These are phyloP conservation scores for Pseudogymnoascus sp. DNA, from an alignment of 2,329 filamentous ascomycete species.

Conservation along the genomic window DNA sequence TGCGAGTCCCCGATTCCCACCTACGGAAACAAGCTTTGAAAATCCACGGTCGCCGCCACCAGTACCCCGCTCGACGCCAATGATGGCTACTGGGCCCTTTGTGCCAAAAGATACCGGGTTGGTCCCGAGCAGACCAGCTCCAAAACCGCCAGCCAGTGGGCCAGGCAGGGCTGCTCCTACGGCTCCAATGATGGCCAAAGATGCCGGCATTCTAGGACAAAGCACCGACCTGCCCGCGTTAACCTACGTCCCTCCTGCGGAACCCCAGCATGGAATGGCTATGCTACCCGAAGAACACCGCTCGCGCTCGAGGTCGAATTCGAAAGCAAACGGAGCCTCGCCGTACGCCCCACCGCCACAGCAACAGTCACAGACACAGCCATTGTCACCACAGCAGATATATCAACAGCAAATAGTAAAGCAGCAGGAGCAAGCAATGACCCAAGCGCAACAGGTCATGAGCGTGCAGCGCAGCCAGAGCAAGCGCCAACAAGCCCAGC, in stretches of 20 bases:
- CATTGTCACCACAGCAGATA: slow-evolving; percentile 29
- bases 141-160: slow-evolving; percentile 68
- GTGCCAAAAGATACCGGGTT: slow-evolving; percentile 49
- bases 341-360: slow-evolving; percentile 43
- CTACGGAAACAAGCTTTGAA: slow-evolving; percentile 91
- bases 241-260: slow-evolving; percentile 25
- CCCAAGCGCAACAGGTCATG: slow-evolving; percentile 71
- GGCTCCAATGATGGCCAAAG: slow-evolving; percentile 50
- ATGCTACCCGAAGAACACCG: slow-evolving; percentile 62
- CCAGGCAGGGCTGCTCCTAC: slow-evolving; percentile 51
- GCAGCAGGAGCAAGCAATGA: slow-evolving; percentile 80
- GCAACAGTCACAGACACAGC: slow-evolving; percentile 19
- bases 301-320: slow-evolving; percentile 62
- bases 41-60: slow-evolving; percentile 91
- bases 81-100: slow-evolving; percentile 23
- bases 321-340: slow-evolving; percentile 49
- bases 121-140: slow-evolving; percentile 77
- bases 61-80: slow-evolving; percentile 52
- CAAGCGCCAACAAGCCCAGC: slow-evolving; percentile 54
- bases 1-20: slow-evolving; percentile 77
- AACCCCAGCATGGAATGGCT: slow-evolving; percentile 18
- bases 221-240: slow-evolving; percentile 44
- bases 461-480: slow-evolving; percentile 65
- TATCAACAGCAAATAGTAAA: slow-evolving; percentile 62
- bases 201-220: slow-evolving; percentile 54